Conservation (phyloP, 1,284 basidiomycete genomes). For the Leccinum fuscescens region DNA sequence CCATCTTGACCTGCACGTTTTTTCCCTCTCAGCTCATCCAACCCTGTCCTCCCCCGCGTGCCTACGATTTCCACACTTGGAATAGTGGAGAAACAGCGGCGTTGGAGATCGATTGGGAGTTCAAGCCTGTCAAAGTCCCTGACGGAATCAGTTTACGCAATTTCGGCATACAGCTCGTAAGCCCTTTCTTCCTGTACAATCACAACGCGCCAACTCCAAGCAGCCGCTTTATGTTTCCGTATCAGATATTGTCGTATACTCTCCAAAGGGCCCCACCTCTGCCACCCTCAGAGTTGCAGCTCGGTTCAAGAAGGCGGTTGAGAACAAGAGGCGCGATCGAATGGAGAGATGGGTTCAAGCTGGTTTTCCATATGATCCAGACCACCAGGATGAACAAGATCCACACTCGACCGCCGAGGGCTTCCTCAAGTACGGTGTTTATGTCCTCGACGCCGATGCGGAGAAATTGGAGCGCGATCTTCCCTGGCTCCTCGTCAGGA, state of each 20-base stretch:
- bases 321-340: slow-evolving; percentile 39
- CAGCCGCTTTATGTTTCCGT: slow-evolving; percentile 60
- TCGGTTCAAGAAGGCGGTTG: slow-evolving; percentile 40
- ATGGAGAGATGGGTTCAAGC: slow-evolving; percentile 25
- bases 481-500: slow-evolving; percentile 29
- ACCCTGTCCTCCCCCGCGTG: slow-evolving; percentile 21
- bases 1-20: slow-evolving; percentile 52
- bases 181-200: slow-evolving; percentile 31
- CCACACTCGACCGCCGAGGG: slow-evolving; percentile 26
- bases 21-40: slow-evolving; percentile 44
- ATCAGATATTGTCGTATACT: slow-evolving; percentile 66
- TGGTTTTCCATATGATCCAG: slow-evolving; percentile 13
- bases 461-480: slow-evolving; percentile 31
- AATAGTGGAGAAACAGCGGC: slow-evolving; percentile 13
- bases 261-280: slow-evolving; percentile 43
- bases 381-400: slow-evolving; percentile 14
- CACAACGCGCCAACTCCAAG: slow-evolving; percentile 6
- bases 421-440: slow-evolving; percentile 61
- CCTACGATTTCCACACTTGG: slow-evolving; percentile 25
- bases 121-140: slow-evolving; percentile 65
- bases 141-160: slow-evolving; percentile 76
- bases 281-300: slow-evolving; percentile 40
- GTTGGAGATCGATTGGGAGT: slow-evolving; percentile 50
- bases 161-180: slow-evolving; percentile 80
- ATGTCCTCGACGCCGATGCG: slow-evolving; percentile 49